Evolutionary conservation across 306 rosid species (phyloP).

Genomic region (Trifolium dubium): DNA sequence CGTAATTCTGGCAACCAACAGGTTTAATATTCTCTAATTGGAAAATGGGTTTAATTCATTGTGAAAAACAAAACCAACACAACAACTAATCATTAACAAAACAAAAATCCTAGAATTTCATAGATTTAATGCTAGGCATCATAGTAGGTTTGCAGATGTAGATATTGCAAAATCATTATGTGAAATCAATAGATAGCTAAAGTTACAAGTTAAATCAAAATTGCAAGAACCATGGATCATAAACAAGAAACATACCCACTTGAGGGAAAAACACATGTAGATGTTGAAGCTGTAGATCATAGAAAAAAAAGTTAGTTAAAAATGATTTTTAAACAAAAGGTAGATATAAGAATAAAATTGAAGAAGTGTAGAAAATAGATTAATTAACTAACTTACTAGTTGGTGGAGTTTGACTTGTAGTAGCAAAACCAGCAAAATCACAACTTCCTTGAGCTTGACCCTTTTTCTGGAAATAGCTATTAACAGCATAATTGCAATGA

Average conservation of each 20-base stretch:
- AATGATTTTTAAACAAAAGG: background rate
- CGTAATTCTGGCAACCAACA: too few relatives aligned
- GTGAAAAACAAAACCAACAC: background rate
- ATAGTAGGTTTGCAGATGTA: too few relatives aligned
- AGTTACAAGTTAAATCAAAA: background rate
- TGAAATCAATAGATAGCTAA: background rate
- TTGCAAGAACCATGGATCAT: background rate
- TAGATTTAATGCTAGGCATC: background rate
- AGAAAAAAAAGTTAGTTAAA: conserved; percentile 1
- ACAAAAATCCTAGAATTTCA: background rate
- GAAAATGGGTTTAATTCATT: background rate
- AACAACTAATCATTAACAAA: background rate
- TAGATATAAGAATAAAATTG: conserved; percentile 4
- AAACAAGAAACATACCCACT: conserved; percentile 61
- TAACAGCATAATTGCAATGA: conserved; percentile 89
- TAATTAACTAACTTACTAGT: conserved; percentile 50
- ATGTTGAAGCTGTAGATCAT: conserved; percentile 63
- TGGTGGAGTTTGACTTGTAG: conserved; percentile 57
- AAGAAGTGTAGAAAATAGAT: background rate
- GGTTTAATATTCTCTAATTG: background rate
- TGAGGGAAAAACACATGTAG: conserved; percentile 78
- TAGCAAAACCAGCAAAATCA: conserved; percentile 78
- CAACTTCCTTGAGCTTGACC: conserved; percentile 71
- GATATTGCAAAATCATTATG: too few relatives aligned
- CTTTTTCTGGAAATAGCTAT: conserved; percentile 86